These are phyloP conservation scores for Ramaria sp. DNA, from an alignment of 768 basidiomycete genomes.

Conservation along the genomic window DNA sequence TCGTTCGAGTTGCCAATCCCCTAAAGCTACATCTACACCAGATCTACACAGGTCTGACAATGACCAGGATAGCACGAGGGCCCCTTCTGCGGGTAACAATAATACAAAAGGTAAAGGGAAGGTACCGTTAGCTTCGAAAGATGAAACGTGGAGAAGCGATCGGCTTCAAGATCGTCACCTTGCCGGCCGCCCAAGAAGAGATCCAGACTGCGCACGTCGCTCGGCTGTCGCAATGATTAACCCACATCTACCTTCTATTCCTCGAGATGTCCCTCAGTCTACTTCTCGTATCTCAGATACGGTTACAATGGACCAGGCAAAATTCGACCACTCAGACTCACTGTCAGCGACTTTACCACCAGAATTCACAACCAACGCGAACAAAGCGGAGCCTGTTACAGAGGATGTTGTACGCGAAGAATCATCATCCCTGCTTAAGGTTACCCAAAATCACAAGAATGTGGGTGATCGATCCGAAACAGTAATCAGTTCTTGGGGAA, in stretches of 20 bases:
- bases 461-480: background rate
- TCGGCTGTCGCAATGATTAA: too few species aligned
- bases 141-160: background rate
- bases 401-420: background rate
- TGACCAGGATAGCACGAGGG: background rate
- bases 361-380: background rate
- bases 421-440: background rate
- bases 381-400: background rate
- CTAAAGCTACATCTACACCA: background rate
- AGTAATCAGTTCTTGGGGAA: background rate
- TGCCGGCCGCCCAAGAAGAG: background rate
- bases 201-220: too few species aligned
- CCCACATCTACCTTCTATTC: too few species aligned
- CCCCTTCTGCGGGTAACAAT: background rate
- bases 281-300: too few species aligned
- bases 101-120: slow-evolving; percentile 7
- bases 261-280: too few species aligned
- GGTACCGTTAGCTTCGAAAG: background rate
- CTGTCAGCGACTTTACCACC: background rate
- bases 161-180: background rate
- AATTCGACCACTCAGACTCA: background rate
- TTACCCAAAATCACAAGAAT: background rate
- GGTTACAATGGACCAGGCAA: too few species aligned
- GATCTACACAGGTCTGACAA: background rate
- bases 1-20: too few species aligned